Conservation (phyloP, 129 eudicot species). For the Artemisia argyi region DNA sequence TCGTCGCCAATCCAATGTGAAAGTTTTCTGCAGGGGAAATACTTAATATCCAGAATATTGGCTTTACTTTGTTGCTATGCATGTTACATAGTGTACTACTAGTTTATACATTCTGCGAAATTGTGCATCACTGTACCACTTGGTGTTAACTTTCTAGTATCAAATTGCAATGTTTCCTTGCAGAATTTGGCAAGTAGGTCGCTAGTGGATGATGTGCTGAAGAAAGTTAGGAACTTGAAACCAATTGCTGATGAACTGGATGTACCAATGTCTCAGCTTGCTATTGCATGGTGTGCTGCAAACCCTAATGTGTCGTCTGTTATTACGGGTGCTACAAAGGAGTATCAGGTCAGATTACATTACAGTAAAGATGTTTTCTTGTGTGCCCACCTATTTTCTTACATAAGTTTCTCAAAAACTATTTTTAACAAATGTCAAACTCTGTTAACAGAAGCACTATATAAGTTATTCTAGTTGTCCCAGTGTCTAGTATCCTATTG, state of each 20-base stretch:
- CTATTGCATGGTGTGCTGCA: slow-evolving; percentile 96
- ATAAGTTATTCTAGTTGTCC: too few species aligned
- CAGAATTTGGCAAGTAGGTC: slow-evolving; percentile 84
- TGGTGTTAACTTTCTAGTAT: background rate
- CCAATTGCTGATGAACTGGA: slow-evolving; percentile 82
- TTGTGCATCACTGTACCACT: background rate
- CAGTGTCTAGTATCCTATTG: too few species aligned
- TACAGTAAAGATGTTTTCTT: background rate
- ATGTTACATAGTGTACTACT: background rate
- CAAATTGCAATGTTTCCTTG: slow-evolving; percentile 15
- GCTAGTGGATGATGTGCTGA: slow-evolving; percentile 86
- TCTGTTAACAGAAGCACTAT: too few species aligned
- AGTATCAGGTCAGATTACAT: slow-evolving; percentile 56
- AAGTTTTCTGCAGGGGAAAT: too few species aligned
- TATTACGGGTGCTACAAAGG: slow-evolving; percentile 91
- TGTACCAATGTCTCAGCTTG: slow-evolving; percentile 87
- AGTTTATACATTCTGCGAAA: background rate
- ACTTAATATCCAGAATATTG: background rate
- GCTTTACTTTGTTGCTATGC: background rate
- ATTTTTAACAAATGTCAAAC: too few species aligned
- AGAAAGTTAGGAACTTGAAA: slow-evolving; percentile 68
- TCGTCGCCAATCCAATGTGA: too few species aligned
- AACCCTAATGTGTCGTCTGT: slow-evolving; percentile 93
- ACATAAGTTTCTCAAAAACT: too few species aligned
- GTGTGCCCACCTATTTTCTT: too few species aligned